phyloP scores from a whole-genome alignment of 2,329 filamentous ascomycete species.

The Cladosporium sp. region DNA sequence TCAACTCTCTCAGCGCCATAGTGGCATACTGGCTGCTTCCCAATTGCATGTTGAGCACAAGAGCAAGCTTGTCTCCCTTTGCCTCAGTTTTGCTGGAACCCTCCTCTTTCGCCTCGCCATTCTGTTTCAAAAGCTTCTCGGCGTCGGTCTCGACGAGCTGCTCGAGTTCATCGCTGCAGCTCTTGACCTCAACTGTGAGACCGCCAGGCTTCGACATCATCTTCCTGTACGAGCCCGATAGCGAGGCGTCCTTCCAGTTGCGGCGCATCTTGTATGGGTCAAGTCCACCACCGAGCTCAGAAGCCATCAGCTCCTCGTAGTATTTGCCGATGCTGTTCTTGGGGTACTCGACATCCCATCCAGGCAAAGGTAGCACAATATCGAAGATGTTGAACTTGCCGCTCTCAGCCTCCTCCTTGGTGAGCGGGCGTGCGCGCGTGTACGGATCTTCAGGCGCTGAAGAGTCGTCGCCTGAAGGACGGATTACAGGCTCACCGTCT shows the following conservation, averaged over 20 bases:
- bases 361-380: slow-evolving; percentile 85
- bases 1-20: slow-evolving; percentile 75
- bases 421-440: slow-evolving; percentile 68
- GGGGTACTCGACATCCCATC: slow-evolving; percentile 85
- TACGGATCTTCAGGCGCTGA: slow-evolving; percentile 54
- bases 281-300: slow-evolving; percentile 69
- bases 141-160: slow-evolving; percentile 88
- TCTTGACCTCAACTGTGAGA: slow-evolving; percentile 64
- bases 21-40: slow-evolving; percentile 80
- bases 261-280: slow-evolving; percentile 85
- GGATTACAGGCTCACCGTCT: slow-evolving; percentile 63
- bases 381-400: slow-evolving; percentile 80
- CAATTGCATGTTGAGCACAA: slow-evolving; percentile 70
- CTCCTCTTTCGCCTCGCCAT: slow-evolving; percentile 5
- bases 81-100: slow-evolving; percentile 3
- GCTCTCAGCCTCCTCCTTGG: slow-evolving; percentile 70
- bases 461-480: slow-evolving; percentile 55
- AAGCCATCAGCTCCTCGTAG: slow-evolving; percentile 83
- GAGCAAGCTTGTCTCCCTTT: slow-evolving; percentile 54
- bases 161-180: slow-evolving; percentile 63
- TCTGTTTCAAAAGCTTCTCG: slow-evolving; percentile 52
- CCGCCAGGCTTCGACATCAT: slow-evolving; percentile 66
- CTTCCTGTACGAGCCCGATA: slow-evolving; percentile 85
- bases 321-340: slow-evolving; percentile 76
- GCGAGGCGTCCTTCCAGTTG: slow-evolving; percentile 77